Evolutionary conservation across 441 rosid genomes (phyloP).

Genomic region (Corymbia calophylla): DNA sequence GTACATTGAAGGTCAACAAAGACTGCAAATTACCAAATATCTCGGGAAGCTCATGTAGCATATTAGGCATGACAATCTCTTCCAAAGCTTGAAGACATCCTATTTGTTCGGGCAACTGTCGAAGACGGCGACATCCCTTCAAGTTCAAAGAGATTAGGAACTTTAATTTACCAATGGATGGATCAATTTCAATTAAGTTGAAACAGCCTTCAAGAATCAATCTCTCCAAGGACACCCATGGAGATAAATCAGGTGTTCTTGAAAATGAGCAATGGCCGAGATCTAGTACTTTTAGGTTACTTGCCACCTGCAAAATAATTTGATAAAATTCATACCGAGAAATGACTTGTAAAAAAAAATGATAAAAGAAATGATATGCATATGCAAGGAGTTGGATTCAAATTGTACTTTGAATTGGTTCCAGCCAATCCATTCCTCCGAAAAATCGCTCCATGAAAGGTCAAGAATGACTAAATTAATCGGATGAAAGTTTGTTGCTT

Average conservation of each 20-base stretch:
- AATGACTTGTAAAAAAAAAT: neutral
- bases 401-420: too few relatives aligned
- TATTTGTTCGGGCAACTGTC: neutral
- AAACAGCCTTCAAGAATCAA: accelerated
- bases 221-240: neutral
- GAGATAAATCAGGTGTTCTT: neutral
- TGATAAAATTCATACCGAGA: neutral
- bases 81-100: neutral
- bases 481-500: too few relatives aligned
- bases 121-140: neutral
- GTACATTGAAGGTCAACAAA: too few relatives aligned
- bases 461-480: accelerated
- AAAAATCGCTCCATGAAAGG: accelerated
- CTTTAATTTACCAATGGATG: neutral
- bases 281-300: neutral
- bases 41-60: too few relatives aligned
- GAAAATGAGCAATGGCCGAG: accelerated
- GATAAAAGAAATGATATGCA: too few relatives aligned
- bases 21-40: too few relatives aligned
- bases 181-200: neutral
- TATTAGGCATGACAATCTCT: too few relatives aligned
- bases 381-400: too few relatives aligned
- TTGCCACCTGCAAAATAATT: neutral
- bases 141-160: neutral
- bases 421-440: too few relatives aligned